phyloP scores from a whole-genome alignment of 2,329 filamentous ascomycete genomes.

The Aureobasidium subglaciale region DNA sequence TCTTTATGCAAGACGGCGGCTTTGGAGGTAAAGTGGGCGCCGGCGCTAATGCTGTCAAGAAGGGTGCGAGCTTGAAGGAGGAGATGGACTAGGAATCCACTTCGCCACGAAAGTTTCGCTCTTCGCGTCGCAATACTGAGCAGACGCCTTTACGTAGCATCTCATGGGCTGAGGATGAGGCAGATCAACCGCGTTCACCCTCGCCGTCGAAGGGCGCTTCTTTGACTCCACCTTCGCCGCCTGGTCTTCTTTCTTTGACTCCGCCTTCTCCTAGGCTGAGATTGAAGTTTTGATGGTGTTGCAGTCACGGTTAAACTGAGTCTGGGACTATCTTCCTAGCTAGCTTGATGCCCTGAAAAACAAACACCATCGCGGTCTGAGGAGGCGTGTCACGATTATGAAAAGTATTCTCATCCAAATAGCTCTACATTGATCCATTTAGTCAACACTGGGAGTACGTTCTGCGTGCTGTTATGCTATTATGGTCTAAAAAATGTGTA shows the following conservation, averaged over 20 bases:
- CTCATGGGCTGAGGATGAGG: not conserved
- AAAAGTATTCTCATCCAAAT: too few relatives aligned
- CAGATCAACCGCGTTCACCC: not conserved
- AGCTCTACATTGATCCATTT: too few relatives aligned
- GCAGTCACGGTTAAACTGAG: not conserved
- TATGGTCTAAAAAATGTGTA: not conserved
- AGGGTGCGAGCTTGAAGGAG: conserved; percentile 18
- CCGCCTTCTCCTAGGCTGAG: not conserved
- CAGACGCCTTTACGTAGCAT: not conserved
- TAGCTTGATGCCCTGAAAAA: not conserved
- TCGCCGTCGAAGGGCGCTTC: not conserved
- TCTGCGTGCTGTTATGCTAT: not conserved
- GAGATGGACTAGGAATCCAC: conserved; percentile 16
- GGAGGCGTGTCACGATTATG: too few relatives aligned
- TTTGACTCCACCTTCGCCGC: not conserved
- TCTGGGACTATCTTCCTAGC: not conserved
- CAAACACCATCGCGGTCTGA: too few relatives aligned
- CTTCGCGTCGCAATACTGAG: conserved; percentile 11
- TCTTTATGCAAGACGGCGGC: conserved; percentile 64
- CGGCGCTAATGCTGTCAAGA: conserved; percentile 20
- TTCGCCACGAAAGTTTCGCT: not conserved
- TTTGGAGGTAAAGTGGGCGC: conserved; percentile 28
- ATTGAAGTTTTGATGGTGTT: not conserved
- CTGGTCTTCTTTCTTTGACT: not conserved
- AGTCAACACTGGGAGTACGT: too few relatives aligned